phyloP scores from a whole-genome alignment of 495 filamentous ascomycete species.

The Lophiotrema nucula region DNA sequence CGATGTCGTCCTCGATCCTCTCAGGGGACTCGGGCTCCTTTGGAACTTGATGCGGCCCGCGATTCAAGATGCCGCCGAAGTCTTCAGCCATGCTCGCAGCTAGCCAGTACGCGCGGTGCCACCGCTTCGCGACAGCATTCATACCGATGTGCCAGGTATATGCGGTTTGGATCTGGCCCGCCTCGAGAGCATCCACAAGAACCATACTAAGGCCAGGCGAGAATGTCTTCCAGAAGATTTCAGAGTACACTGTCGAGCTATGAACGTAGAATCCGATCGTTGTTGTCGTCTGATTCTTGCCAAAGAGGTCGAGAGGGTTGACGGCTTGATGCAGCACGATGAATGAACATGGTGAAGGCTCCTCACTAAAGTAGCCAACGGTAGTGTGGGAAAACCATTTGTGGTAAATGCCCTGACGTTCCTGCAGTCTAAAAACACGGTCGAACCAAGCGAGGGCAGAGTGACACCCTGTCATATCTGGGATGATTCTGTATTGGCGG shows the following conservation, averaged over 20 bases:
- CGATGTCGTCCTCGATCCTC: no score
- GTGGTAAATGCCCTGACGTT: no score
- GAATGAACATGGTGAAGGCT: neutral
- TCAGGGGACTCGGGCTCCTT: no score
- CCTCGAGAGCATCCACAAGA: neutral
- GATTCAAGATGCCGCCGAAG: no score
- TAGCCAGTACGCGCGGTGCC: neutral
- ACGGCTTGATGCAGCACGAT: conserved; percentile 19
- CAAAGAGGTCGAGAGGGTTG: neutral
- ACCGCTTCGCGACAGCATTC: neutral
- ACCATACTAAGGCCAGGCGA: neutral
- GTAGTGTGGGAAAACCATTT: conserved; percentile 1
- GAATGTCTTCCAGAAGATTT: neutral
- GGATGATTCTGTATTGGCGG: conserved; percentile 1
- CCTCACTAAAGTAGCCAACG: neutral
- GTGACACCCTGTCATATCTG: no score
- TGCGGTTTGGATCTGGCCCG: neutral
- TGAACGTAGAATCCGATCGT: conserved; percentile 9
- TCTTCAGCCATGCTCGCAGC: no score
- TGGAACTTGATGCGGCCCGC: no score
- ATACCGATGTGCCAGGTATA: neutral
- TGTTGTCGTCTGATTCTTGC: neutral
- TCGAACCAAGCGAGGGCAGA: no score
- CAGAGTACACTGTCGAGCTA: neutral
- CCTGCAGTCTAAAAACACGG: no score